Conservation (phyloP, 345 rosid genomes). For the Sonneratia alba region DNA sequence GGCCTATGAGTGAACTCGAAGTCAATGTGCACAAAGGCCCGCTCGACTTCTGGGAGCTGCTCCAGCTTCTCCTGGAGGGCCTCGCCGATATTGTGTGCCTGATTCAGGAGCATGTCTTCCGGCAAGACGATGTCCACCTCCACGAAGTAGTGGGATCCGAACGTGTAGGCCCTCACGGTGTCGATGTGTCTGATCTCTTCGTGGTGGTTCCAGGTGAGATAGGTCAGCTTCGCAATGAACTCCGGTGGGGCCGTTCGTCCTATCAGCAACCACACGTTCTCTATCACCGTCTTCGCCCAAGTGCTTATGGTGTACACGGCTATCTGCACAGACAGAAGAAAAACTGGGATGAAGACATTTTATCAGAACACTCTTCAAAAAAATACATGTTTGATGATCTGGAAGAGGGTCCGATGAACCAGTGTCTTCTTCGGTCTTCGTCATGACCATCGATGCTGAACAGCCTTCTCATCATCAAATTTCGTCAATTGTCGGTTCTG, state of each 20-base stretch:
- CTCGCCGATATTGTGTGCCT: constrained; percentile 80
- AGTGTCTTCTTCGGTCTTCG: too few relatives aligned
- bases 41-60: constrained; percentile 60
- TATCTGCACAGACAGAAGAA: constrained; percentile 36
- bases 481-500: too few relatives aligned
- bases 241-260: constrained; percentile 82
- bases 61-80: constrained; percentile 77
- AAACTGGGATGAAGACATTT: background rate
- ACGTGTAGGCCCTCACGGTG: constrained; percentile 74
- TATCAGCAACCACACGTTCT: constrained; percentile 57
- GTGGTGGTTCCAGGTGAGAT: constrained; percentile 77
- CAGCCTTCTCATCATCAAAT: too few relatives aligned
- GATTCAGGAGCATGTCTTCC: constrained; percentile 48
- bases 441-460: too few relatives aligned
- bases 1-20: constrained; percentile 72
- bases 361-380: background rate
- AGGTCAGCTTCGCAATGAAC: constrained; percentile 59
- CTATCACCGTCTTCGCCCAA: constrained; percentile 72
- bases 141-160: constrained; percentile 72
- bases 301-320: constrained; percentile 63
- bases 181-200: constrained; percentile 64
- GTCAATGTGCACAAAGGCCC: constrained; percentile 81
- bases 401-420: too few relatives aligned
- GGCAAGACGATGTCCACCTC: constrained; percentile 79
- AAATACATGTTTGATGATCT: too few relatives aligned